Base-by-base conservation (phyloP, 1,284 basidiomycete genomes). In the Cystobasidium pallidum region DNA sequence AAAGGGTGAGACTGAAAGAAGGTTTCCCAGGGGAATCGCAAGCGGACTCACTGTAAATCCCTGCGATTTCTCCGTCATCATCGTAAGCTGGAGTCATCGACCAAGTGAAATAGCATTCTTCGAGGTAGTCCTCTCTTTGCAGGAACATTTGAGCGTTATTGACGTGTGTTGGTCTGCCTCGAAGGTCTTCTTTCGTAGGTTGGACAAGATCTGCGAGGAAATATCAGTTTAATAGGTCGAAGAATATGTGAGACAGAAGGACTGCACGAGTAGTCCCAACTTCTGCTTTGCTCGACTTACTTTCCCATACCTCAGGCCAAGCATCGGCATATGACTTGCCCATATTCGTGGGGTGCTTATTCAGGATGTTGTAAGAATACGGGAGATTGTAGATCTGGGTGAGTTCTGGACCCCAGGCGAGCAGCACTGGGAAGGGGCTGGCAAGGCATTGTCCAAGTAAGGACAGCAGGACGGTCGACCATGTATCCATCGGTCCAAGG, bases 81-180 rank as follows among this genome's bases (percentile, higher is more conserved):
- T 75, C 75, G 2, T 74, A 74, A 8, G 75, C 54, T 7, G 77
- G 77, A 51, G 76, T 76, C 72, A 76, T 74, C n/a, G 75, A 75
- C 70, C 74, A 78, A 26, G 73, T 76, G 47, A 77, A 77, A 55
- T 75, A 78, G 13, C 72, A 74, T 73, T 77, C 76, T 75, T 76
- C 75, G 26, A 76, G 66, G 36, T 61, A 62, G 17, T 30, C 30
- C 8, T 68, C 55, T 3, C 74, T 66, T 34, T 64, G 39, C 3
- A 78, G 52, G 52, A 76, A 77, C 77, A 77, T 75, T 41, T 77
- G 67, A n/a, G 75, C 74, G 57, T 76, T 68, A 3, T 74, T 64
- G 13, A 76, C 74, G 45, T 77, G 73, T n/a, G 75, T 51, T 0
- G 72, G 66, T 15, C 66, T 66, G 10, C 77, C 77, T 17, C 41